Conservation (phyloP, 768 basidiomycete species). For the Sarcomyxa edulis region DNA sequence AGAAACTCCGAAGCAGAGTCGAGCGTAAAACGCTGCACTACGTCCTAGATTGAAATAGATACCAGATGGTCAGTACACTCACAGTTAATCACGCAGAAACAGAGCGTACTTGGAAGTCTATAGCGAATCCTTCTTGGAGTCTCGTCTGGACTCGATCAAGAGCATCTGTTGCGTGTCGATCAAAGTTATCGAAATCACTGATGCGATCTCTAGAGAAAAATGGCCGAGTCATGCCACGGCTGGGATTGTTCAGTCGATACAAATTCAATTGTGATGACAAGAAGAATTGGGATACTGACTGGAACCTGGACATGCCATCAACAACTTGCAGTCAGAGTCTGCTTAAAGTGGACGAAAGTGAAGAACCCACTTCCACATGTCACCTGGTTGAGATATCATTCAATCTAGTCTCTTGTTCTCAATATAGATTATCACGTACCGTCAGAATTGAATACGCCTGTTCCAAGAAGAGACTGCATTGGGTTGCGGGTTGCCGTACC, state of each 20-base stretch:
- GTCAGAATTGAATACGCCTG: constrained; percentile 57
- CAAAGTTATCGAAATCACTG: constrained; percentile 59
- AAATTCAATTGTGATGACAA: no score
- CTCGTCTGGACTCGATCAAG: constrained; percentile 38
- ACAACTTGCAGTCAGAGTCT: neutral
- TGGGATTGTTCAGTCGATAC: no score
- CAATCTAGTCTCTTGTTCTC: no score
- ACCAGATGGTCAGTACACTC: neutral
- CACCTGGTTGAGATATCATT: constrained; percentile 39
- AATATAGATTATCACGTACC: no score
- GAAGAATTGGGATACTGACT: no score
- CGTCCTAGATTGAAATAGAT: constrained; percentile 29
- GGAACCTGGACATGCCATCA: neutral
- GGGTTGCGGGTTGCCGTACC: constrained; percentile 20
- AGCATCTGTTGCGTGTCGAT: constrained; percentile 44
- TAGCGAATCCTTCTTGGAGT: constrained; percentile 37
- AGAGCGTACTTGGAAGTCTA: constrained; percentile 52
- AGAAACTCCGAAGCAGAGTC: constrained; percentile 62
- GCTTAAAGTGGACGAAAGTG: neutral
- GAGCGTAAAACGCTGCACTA: constrained; percentile 48
- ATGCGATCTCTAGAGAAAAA: constrained; percentile 64
- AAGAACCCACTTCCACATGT: constrained; percentile 58
- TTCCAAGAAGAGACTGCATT: constrained; percentile 38
- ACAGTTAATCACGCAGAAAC: no score
- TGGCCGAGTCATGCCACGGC: constrained; percentile 61